Evolutionary conservation across 306 rosid species (phyloP), one percentile per base, ranked within the genome.

Genomic region (Begonia masoniana): DNA sequence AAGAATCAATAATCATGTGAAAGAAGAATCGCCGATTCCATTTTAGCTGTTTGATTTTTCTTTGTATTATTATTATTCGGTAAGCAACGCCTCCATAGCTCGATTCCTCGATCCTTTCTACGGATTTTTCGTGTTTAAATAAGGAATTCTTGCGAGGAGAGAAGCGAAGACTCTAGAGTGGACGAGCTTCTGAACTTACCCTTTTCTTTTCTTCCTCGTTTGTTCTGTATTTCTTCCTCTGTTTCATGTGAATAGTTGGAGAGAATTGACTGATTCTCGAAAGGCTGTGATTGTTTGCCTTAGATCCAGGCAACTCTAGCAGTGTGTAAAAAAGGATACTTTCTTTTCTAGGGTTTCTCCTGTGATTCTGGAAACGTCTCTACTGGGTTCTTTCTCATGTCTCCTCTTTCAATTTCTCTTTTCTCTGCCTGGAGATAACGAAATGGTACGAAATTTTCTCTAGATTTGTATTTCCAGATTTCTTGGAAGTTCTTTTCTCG

Each of bases 221-320:
- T 57, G n/a, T 52, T 64, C 39, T 31, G 10, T 21, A 36, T 68
- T 59, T 26, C 14, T 72, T 56, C 68, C 57, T 76, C 68, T 43
- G 55, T 71, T 41, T 9, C 71, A 63, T 58, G 43, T 57, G 57
- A 68, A 72, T 59, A 61, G 63, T 70, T 72, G 66, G 68, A 42
- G 62, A 64, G 55, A 56, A 54, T 31, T 21, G 57, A 73, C 64
- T 70, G 57, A 68, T 62, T 68, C 64, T 50, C 64, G 69, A 63
- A 78, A 71, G 81, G 81, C 69, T 51, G 62, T 62, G 76, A 68
- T 73, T 76, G 52, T 66, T 88, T 88, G 84, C 97, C 94, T 78
- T 76, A 82, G 97, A 82, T 88, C 92, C 88, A 78, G 95, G 95
- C 68, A 84, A 84, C 73, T 73, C 77, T 43, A 58, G 49, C 42